phyloP scores from a whole-genome alignment of 768 basidiomycete genomes.

The Brasilioporus rufonigricans region DNA sequence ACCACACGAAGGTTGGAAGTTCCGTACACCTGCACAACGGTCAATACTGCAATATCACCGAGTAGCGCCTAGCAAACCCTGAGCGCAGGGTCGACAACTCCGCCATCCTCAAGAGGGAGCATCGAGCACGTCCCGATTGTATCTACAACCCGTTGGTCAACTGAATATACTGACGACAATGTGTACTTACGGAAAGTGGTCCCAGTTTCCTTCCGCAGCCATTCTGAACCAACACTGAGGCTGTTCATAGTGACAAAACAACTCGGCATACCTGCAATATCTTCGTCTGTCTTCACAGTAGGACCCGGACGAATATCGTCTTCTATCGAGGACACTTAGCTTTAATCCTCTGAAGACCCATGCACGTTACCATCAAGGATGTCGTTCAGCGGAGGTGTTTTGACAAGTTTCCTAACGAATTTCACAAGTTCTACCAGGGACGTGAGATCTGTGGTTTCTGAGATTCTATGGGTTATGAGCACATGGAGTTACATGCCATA shows the following conservation, averaged over 20 bases:
- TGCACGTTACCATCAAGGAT: not conserved
- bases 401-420: not conserved
- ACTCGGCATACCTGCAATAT: not conserved
- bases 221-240: not conserved
- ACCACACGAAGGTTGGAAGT: not conserved
- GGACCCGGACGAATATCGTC: not conserved
- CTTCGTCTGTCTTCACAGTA: not conserved
- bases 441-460: not conserved
- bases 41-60: not conserved
- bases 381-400: not conserved
- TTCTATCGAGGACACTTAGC: not conserved
- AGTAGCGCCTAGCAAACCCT: not conserved
- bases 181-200: not conserved
- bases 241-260: not conserved
- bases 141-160: not conserved
- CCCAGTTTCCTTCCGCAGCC: not conserved
- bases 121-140: conserved; percentile 2
- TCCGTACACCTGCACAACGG: not conserved
- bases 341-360: not conserved
- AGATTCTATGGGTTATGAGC: not conserved
- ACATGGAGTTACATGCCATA: not conserved
- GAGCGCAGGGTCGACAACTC: not conserved
- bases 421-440: not conserved
- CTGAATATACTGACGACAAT: not conserved
- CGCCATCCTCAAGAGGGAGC: not conserved